phyloP scores from a whole-genome alignment of 2,329 filamentous ascomycete species.

The Penicillium sp. region DNA sequence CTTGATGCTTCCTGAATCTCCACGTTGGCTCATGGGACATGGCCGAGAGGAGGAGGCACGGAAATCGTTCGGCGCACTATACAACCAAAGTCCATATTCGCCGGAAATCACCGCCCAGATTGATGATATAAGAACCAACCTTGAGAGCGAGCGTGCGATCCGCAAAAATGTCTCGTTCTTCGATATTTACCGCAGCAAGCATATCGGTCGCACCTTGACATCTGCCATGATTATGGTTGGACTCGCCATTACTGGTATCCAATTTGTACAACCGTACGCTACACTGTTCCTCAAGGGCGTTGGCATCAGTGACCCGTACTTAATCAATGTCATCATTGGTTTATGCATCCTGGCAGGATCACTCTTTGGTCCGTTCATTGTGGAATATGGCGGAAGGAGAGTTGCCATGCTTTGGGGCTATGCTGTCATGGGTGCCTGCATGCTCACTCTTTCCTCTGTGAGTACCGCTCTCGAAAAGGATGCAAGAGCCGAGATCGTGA shows the following conservation, averaged over 20 bases:
- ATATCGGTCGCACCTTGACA: slow-evolving; percentile 23
- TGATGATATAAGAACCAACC: slow-evolving; percentile 24
- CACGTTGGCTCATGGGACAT: slow-evolving; percentile 26
- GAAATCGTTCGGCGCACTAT: slow-evolving; percentile 21
- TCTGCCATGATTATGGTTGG: slow-evolving; percentile 28
- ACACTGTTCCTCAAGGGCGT: slow-evolving; percentile 18
- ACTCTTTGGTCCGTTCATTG: slow-evolving; percentile 12
- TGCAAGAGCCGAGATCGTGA: slow-evolving; percentile 13
- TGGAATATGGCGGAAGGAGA: slow-evolving; percentile 24
- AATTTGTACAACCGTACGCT: slow-evolving; percentile 17
- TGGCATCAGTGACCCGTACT: slow-evolving; percentile 20
- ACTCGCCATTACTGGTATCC: slow-evolving; percentile 24
- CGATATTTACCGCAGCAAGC: slow-evolving; percentile 24
- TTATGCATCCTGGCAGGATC: slow-evolving; percentile 17
- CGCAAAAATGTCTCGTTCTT: slow-evolving; percentile 16
- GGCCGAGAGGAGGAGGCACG: slow-evolving; percentile 23
- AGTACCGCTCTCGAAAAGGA: slow-evolving; percentile 15
- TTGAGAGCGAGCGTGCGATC: slow-evolving; percentile 21
- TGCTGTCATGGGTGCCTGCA: slow-evolving; percentile 18
- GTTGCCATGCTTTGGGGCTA: slow-evolving; percentile 21
- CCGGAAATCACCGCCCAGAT: slow-evolving; percentile 24
- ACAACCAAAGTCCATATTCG: slow-evolving; percentile 20
- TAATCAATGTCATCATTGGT: slow-evolving; percentile 19
- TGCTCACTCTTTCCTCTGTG: slow-evolving; percentile 23
- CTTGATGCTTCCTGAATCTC: slow-evolving; percentile 28